These are phyloP conservation scores for Hypoxylon sp. DNA, from an alignment of 2,329 filamentous ascomycete genomes.

Conservation along the genomic window DNA sequence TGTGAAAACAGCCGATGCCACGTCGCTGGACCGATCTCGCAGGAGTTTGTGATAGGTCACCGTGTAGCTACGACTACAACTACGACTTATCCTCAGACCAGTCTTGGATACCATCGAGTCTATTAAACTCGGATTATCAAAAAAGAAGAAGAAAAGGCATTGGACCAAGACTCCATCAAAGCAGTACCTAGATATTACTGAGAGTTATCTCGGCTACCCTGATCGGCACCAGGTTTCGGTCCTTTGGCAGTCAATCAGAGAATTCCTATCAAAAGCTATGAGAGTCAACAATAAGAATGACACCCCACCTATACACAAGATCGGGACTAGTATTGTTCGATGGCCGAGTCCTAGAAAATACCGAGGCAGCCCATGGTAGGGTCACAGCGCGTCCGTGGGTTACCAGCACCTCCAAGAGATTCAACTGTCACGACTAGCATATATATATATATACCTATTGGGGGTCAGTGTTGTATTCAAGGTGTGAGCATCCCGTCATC, in stretches of 20 bases:
- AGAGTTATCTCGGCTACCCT: no score
- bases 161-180: no score
- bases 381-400: conserved; percentile 11
- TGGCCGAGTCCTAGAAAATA: conserved; percentile 21
- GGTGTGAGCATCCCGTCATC: neutral
- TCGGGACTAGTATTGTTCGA: conserved; percentile 8
- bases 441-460: no score
- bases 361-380: conserved; percentile 17
- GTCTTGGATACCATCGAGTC: conserved; percentile 2
- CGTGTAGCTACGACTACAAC: conserved; percentile 16
- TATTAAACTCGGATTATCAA: neutral
- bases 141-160: conserved; percentile 2
- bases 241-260: neutral
- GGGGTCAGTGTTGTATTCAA: conserved; percentile 13
- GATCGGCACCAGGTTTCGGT: no score
- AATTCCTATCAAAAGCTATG: conserved; percentile 1
- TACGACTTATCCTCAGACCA: conserved; percentile 9
- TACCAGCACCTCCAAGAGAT: neutral
- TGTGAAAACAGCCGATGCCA: conserved; percentile 31
- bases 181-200: conserved; percentile 4
- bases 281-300: conserved; percentile 14
- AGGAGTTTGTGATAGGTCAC: conserved; percentile 32
- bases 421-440: conserved; percentile 6
- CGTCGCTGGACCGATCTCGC: conserved; percentile 35
- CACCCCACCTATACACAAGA: conserved; percentile 19